Evolutionary conservation across 179 eudicot genomes (phyloP).

Genomic region (Dionaea muscipula): DNA sequence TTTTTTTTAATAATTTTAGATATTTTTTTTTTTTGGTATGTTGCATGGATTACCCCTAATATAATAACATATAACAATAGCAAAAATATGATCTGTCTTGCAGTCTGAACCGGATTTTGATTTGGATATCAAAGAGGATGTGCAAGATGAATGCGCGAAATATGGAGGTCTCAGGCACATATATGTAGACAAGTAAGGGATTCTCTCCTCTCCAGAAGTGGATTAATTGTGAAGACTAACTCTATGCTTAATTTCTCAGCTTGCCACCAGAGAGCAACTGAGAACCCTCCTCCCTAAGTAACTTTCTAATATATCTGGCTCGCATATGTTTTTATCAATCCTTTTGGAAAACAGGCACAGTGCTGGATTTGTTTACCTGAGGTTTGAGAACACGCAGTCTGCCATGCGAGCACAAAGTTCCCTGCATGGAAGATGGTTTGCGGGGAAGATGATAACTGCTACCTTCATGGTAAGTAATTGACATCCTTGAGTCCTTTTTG

Average conservation of each 20-base stretch:
- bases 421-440: conserved; percentile 88
- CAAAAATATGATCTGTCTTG: not conserved
- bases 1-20: not conserved
- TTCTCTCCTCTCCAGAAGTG: not conserved
- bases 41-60: not conserved
- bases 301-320: too few species aligned
- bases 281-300: too few species aligned
- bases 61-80: not conserved
- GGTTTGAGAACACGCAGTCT: conserved; percentile 48
- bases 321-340: not conserved
- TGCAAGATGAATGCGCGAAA: conserved; percentile 64
- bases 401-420: conserved; percentile 62
- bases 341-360: conserved; percentile 33
- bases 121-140: conserved; percentile 81
- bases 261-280: too few species aligned
- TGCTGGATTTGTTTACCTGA: conserved; percentile 72
- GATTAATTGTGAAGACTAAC: not conserved
- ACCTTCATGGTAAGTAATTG: conserved; percentile 61
- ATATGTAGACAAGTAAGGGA: conserved; percentile 64
- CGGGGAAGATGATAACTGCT: conserved; percentile 90
- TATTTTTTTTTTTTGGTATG: conserved; percentile 4
- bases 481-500: not conserved
- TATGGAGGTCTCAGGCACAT: conserved; percentile 61
- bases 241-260: too few species aligned
- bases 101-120: conserved; percentile 86